Conservation (phyloP, 495 filamentous ascomycete genomes). For the Cladorrhinum samala region DNA sequence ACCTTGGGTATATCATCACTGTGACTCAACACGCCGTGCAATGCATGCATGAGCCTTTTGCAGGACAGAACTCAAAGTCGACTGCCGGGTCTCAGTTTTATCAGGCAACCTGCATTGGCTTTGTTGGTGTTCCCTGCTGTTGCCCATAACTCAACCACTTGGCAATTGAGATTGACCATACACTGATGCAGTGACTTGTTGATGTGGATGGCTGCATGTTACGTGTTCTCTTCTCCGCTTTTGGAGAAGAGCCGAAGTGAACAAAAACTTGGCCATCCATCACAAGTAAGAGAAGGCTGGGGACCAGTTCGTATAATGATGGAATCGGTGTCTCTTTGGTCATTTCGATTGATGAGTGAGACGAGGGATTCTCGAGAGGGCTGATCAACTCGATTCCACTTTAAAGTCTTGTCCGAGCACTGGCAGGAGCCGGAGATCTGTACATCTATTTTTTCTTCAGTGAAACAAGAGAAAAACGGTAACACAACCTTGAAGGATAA, state of each 20-base stretch:
- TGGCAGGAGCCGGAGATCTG: too few species aligned
- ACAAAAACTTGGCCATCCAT: too few species aligned
- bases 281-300: too few species aligned
- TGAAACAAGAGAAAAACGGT: neutral
- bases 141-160: neutral
- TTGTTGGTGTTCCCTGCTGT: neutral
- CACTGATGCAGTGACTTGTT: neutral
- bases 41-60: neutral
- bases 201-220: neutral
- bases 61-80: too few species aligned
- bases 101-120: neutral
- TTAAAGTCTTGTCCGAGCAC: too few species aligned
- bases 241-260: too few species aligned
- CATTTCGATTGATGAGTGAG: neutral
- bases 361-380: too few species aligned
- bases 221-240: too few species aligned
- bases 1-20: neutral
- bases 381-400: too few species aligned
- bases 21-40: neutral
- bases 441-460: too few species aligned
- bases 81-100: neutral
- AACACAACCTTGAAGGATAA: neutral
- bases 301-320: neutral
- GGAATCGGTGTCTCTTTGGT: neutral
- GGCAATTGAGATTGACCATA: neutral